These are phyloP conservation scores for Omphalea diandra DNA, from an alignment of 441 rosid species.

Conservation along the genomic window DNA sequence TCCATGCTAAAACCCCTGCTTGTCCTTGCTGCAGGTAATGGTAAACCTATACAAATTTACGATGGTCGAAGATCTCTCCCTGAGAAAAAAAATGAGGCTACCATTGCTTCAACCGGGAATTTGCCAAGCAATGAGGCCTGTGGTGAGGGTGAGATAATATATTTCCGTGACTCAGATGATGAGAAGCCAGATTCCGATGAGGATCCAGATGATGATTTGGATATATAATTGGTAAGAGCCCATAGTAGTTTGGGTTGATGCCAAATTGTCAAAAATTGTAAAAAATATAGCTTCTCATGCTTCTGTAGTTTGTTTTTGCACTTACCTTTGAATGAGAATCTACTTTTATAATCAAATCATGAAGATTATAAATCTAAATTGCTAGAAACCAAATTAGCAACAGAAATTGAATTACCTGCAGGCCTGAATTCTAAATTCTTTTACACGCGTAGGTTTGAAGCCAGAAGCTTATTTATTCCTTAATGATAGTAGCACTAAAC, in stretches of 20 bases:
- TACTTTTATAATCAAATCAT: not conserved
- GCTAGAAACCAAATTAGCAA: too few relatives aligned
- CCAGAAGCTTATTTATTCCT: not conserved
- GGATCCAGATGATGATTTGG: slow-evolving; percentile 96
- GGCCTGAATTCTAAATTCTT: not conserved
- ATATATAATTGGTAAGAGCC: slow-evolving; percentile 39
- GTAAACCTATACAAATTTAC: slow-evolving; percentile 69
- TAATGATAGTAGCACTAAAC: too few relatives aligned
- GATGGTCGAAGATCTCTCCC: slow-evolving; percentile 69
- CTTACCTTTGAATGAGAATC: not conserved
- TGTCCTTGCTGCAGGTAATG: slow-evolving; percentile 52
- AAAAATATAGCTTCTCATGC: not conserved
- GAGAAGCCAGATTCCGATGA: slow-evolving; percentile 97
- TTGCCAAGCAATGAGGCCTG: slow-evolving; percentile 34
- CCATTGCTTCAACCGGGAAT: slow-evolving; percentile 31
- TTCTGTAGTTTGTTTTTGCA: not conserved
- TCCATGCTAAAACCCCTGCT: not conserved
- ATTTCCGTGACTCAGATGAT: slow-evolving; percentile 93
- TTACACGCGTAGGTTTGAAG: not conserved
- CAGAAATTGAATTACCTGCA: not conserved
- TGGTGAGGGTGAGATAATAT: slow-evolving; percentile 70
- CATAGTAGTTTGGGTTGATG: not conserved
- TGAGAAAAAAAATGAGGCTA: slow-evolving; percentile 37
- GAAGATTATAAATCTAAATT: not conserved
- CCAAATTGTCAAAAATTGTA: not conserved